These are phyloP conservation scores for Polygonum aviculare DNA, from an alignment of 148 eudicot species.

Conservation along the genomic window DNA sequence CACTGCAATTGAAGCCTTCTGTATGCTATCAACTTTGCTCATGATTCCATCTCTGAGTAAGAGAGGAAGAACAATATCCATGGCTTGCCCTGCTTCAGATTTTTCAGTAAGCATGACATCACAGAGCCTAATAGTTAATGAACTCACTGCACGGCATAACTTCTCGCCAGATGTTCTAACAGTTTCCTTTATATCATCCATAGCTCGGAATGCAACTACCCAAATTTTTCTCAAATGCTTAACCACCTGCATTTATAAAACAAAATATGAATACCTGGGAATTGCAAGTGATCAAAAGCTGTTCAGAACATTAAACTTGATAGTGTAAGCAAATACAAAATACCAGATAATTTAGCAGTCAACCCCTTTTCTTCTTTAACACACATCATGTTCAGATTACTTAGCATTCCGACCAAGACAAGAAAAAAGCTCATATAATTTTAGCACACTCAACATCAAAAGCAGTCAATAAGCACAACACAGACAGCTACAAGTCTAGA, in stretches of 20 bases:
- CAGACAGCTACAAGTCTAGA: neutral
- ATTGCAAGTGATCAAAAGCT: neutral
- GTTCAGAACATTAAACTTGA: neutral
- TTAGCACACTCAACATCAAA: neutral
- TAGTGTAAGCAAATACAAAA: neutral
- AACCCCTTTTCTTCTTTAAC: neutral
- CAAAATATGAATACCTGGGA: neutral
- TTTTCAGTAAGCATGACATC: constrained; percentile 81
- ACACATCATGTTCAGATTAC: neutral
- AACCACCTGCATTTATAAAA: constrained; percentile 37
- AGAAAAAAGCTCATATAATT: neutral
- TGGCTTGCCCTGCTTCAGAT: constrained; percentile 58
- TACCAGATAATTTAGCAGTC: neutral
- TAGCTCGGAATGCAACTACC: constrained; percentile 91
- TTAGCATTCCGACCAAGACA: neutral
- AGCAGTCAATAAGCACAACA: neutral
- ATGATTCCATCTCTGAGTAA: constrained; percentile 85
- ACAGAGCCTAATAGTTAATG: constrained; percentile 81
- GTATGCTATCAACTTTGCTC: constrained; percentile 93
- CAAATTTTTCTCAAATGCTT: constrained; percentile 70
- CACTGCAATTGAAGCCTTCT: constrained; percentile 85
- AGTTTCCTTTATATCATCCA: constrained; percentile 99
- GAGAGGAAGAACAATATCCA: constrained; percentile 82
- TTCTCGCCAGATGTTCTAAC: constrained; percentile 90
- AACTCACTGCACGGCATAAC: constrained; percentile 68